These are phyloP conservation scores for Yarrowia keelungensis DNA, from an alignment of 805 yeast genomes.

Conservation along the genomic window DNA sequence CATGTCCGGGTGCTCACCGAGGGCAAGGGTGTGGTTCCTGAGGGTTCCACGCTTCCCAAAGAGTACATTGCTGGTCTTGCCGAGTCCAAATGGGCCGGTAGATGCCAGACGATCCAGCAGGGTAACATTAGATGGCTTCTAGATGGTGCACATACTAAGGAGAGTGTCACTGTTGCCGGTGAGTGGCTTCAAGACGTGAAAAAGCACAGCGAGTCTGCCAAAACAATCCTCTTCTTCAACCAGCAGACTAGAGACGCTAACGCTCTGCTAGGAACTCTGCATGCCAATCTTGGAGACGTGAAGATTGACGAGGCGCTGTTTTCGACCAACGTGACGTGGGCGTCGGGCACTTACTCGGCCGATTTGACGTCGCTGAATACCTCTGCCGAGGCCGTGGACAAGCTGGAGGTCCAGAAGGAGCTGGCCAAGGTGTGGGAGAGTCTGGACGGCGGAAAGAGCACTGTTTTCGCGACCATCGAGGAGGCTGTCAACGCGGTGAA, in stretches of 20 bases:
- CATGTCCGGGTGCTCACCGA: constrained; percentile 50
- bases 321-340: constrained; percentile 92
- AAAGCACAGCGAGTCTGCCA: constrained; percentile 41
- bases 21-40: constrained; percentile 18
- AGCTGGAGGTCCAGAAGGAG: constrained; percentile 78
- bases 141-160: constrained; percentile 97
- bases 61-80: constrained; percentile 61
- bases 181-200: constrained; percentile 65
- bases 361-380: constrained; percentile 89
- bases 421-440: constrained; percentile 74
- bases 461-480: constrained; percentile 77
- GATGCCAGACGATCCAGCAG: constrained; percentile 75
- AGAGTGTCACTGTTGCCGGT: constrained; percentile 82
- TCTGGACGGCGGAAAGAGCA: constrained; percentile 53
- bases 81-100: constrained; percentile 87
- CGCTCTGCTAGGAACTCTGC: constrained; percentile 63
- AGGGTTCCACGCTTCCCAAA: constrained; percentile 41
- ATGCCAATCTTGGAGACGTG: constrained; percentile 48
- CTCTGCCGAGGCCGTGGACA: constrained; percentile 77
- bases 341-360: constrained; percentile 69
- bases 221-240: constrained; percentile 74
- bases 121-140: constrained; percentile 73
- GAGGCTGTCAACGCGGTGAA: constrained; percentile 66
- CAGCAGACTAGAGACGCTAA: constrained; percentile 92
- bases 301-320: constrained; percentile 80